Evolutionary conservation across 768 basidiomycete genomes (phyloP), one percentile per base, ranked within the genome.

Genomic region (Melanogaster broomeanus): DNA sequence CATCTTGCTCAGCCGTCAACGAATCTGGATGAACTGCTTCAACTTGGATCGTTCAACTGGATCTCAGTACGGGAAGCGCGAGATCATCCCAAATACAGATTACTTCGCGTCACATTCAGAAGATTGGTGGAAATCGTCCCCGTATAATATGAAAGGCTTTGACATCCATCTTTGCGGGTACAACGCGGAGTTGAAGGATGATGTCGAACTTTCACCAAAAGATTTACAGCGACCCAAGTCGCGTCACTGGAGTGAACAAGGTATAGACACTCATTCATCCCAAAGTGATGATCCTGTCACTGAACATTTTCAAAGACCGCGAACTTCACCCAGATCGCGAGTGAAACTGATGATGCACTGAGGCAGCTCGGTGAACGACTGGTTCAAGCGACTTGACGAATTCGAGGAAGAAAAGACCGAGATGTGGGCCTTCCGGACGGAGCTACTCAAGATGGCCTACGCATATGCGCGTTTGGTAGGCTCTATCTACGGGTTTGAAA

Each of bases 41-140:
- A 92, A 94, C 68, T 73, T 96, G 37, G 94, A 98, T 67, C 85
- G 92, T 21, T 94, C 92, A 6, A 87, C 89, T 8, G 85, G 90
- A 4, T 87, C 85, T 16, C 88, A 94, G 67, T 93, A 95, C 69
- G 94, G 94, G 49, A 93, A 93, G 70, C 80, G 84, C 0, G 84
- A 90, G 16, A 90, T 90, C 40, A 85, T 97, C 64, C 77, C 77
- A 54, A 82, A 87, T 58, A 75, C 78, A 7, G 90, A 91, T 69
- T 93, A 89, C 65, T 85, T 86, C 52, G 86, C 87, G 15, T 77
- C 75, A 49, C 84, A 87, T 59, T 85, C 82, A 1, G 80, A 79
- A 48, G 71, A 80, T 49, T 90, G 87, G 88, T 90, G 86, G 84
- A 68, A 71, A 46, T 77, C 74, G 51, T 90, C 88, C 1, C 75